Evolutionary conservation across 2,329 filamentous ascomycete species (phyloP).

Genomic region (Colletotrichum shisoi): DNA sequence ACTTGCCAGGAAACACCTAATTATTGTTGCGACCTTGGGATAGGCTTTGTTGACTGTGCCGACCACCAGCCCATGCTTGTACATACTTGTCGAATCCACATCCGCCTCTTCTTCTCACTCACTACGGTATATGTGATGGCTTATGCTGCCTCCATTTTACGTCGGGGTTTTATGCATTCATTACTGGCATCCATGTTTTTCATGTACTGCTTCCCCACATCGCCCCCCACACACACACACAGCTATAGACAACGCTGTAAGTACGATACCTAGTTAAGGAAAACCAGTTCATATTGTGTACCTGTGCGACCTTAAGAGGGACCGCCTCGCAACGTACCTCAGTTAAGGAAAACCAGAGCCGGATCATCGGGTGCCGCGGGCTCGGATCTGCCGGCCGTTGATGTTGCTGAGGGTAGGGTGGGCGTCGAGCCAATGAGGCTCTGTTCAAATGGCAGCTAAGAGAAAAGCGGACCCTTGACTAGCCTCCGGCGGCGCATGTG

Average conservation of each 20-base stretch:
- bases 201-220: neutral
- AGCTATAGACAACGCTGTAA: conserved; percentile 9
- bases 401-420: neutral
- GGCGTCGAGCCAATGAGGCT: conserved; percentile 21
- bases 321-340: no score
- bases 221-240: neutral
- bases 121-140: neutral
- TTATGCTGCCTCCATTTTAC: neutral
- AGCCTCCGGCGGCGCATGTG: conserved; percentile 23
- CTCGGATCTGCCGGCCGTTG: conserved; percentile 23
- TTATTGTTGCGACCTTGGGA: conserved; percentile 11
- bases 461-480: conserved; percentile 1
- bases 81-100: conserved; percentile 4
- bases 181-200: neutral
- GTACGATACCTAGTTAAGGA: conserved; percentile 2
- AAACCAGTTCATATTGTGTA: no score
- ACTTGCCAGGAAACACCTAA: conserved; percentile 24
- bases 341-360: conserved; percentile 23
- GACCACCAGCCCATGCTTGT: conserved; percentile 1
- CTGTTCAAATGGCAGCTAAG: conserved; percentile 4
- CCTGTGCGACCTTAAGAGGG: no score
- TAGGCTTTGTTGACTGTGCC: conserved; percentile 4
- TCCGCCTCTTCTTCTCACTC: neutral
- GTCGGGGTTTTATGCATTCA: neutral
- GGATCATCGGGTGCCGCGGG: conserved; percentile 33